Base-by-base conservation (phyloP, 2,329 filamentous ascomycete genomes). In the Pyricularia pennisetigena region DNA sequence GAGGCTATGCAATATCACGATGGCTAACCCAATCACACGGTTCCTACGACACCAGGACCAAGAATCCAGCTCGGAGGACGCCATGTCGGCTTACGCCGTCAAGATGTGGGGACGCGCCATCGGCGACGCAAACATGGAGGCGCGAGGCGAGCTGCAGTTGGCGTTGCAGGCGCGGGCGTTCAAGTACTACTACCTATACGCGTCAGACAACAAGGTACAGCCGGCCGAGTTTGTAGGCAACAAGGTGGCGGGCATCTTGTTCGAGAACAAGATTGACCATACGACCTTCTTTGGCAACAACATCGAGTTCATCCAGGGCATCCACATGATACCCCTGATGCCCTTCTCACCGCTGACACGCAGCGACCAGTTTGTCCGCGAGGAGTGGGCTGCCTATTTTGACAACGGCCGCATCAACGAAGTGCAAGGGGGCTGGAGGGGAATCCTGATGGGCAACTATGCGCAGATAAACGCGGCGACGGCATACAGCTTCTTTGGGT, bases 201-300 rank as follows among this genome's bases (percentile, higher is more conserved):
- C 84, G 6, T 82, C 78, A 57, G 81, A 85, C 77, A 97, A 97
- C 77, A 82, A 79, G 67, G 79, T 83, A 23, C 87, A 97, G 73
- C 94, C 94, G 0, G 72, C 83, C 0, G 81, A 89, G n/a, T 97
- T 96, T 75, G 88, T 92, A 71, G 86, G 82, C 61, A 98, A 98
- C 82, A 93, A 91, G 78, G 87, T 84, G 54, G 82, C 83, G 2
- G 86, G 87, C 6, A 89, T 89, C 71, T 76, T 97, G 9, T 98
- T 97, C 74, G 94, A 98, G 79, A 97, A 97, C 82, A 98, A 98
- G 79, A 85, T 93, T 68, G 92, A 98, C 76, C 93, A 97, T 78
- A 90, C 91, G 3, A 97, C 94, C 0, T 97, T 93, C 79, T 97
- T 97, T 74, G 92, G 92, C 64, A 77, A 81, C 66, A 86, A 89